A percentile compares a stretch with the other conserved stretches of the same genome.
These are phyloP conservation scores for Starmerella sirachaensis DNA, from an alignment of 805 yeast genomes.

Conservation along the genomic window DNA sequence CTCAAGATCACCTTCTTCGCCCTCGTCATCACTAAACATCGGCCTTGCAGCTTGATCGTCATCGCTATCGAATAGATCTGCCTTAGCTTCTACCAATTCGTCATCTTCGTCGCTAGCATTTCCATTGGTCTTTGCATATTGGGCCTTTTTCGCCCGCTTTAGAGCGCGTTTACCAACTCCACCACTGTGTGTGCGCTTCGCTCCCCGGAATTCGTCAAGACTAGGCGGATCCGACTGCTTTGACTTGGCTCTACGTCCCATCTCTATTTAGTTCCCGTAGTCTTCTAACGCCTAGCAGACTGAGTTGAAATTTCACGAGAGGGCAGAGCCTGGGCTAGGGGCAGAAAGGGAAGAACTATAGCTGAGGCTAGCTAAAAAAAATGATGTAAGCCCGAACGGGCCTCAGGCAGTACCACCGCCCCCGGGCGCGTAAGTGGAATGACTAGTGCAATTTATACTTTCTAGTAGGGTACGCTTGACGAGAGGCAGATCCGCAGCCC, in stretches of 20 bases:
- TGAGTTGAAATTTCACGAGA: not conserved
- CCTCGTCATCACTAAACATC: slow-evolving; percentile 69
- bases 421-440: no score
- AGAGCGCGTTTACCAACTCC: slow-evolving; percentile 24
- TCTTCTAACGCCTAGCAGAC: no score
- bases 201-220: slow-evolving; percentile 59
- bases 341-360: not conserved
- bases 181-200: slow-evolving; percentile 17
- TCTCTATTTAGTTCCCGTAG: no score
- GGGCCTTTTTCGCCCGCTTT: slow-evolving; percentile 14
- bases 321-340: not conserved
- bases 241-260: slow-evolving; percentile 90
- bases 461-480: no score
- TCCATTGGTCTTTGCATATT: slow-evolving; percentile 1
- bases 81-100: slow-evolving; percentile 44
- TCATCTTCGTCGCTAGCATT: slow-evolving; percentile 34
- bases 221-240: slow-evolving; percentile 91
- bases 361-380: slow-evolving; percentile 1
- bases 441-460: no score
- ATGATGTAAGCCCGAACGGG: slow-evolving; percentile 7
- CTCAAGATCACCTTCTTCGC: slow-evolving; percentile 41
- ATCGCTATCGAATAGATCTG: slow-evolving; percentile 48
- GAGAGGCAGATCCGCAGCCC: not conserved
- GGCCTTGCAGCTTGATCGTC: slow-evolving; percentile 44
- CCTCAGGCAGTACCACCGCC: no score